A percentile compares a stretch with the other conserved stretches of the same genome.
Evolutionary conservation across 202 grass and related monocot species (phyloP).

Genomic region (Zoysia matrella): DNA sequence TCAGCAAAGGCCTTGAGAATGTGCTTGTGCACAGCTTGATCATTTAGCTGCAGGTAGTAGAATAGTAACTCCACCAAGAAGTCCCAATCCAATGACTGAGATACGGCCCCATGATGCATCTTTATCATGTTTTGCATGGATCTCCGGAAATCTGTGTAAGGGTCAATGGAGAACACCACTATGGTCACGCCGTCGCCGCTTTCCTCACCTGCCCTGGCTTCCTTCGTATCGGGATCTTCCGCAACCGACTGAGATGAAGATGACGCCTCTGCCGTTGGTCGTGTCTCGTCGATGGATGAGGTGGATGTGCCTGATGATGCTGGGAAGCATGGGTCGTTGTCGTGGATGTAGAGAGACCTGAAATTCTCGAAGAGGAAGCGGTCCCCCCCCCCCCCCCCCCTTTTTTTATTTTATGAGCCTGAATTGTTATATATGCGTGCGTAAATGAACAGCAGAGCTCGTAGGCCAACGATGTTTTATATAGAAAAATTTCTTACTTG

Average conservation of each 20-base stretch:
- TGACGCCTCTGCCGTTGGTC: neutral
- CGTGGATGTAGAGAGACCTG: slow-evolving; percentile 52
- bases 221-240: neutral
- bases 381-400: neutral
- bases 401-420: no score
- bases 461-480: no score
- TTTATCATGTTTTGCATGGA: slow-evolving; percentile 72
- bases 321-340: neutral
- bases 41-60: slow-evolving; percentile 83
- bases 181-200: slow-evolving; percentile 27
- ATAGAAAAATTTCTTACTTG: no score
- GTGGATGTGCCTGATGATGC: slow-evolving; percentile 32
- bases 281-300: neutral
- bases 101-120: slow-evolving; percentile 41
- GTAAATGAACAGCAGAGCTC: no score
- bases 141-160: slow-evolving; percentile 64
- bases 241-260: neutral
- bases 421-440: no score
- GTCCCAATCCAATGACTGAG: slow-evolving; percentile 77
- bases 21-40: slow-evolving; percentile 68
- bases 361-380: slow-evolving; percentile 75
- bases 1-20: slow-evolving; percentile 75
- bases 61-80: slow-evolving; percentile 84
- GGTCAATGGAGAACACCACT: slow-evolving; percentile 66
- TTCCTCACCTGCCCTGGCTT: neutral